Conservation (phyloP, 2,329 filamentous ascomycete species). For the Periconia sp. region DNA sequence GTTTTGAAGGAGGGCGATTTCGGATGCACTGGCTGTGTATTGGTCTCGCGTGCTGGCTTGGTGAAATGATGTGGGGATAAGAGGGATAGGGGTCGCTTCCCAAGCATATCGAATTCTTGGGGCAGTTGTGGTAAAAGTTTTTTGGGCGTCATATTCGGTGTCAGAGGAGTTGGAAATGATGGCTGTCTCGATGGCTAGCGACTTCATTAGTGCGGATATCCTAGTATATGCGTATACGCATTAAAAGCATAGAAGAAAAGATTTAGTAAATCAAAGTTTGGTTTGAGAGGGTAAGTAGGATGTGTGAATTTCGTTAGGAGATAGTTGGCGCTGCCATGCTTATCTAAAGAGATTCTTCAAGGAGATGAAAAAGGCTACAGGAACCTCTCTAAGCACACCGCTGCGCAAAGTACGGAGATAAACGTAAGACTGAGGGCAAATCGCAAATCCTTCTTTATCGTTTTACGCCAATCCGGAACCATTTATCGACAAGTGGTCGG, state of each 20-base stretch:
- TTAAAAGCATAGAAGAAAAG: not conserved
- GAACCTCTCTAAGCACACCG: no score
- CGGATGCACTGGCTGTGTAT: constrained; percentile 61
- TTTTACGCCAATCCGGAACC: no score
- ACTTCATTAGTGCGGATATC: constrained; percentile 4
- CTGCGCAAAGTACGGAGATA: no score
- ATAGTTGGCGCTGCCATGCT: no score
- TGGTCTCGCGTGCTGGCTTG: constrained; percentile 46
- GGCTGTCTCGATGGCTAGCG: not conserved
- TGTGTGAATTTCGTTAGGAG: not conserved
- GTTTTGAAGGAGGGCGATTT: constrained; percentile 66
- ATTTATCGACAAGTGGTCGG: no score
- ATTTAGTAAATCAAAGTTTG: no score
- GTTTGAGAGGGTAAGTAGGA: no score
- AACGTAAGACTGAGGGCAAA: no score
- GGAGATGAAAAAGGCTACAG: no score
- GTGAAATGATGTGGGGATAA: constrained; percentile 14
- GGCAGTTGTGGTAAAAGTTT: not conserved
- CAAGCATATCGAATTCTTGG: constrained; percentile 7
- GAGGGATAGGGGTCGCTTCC: constrained; percentile 14
- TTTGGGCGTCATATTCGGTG: not conserved
- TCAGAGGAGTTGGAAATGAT: not conserved
- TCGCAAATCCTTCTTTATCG: no score
- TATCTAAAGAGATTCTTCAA: no score
- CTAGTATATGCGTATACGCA: not conserved